Conservation (phyloP, 2,329 filamentous ascomycete genomes). For the Geosmithia morbida region DNA sequence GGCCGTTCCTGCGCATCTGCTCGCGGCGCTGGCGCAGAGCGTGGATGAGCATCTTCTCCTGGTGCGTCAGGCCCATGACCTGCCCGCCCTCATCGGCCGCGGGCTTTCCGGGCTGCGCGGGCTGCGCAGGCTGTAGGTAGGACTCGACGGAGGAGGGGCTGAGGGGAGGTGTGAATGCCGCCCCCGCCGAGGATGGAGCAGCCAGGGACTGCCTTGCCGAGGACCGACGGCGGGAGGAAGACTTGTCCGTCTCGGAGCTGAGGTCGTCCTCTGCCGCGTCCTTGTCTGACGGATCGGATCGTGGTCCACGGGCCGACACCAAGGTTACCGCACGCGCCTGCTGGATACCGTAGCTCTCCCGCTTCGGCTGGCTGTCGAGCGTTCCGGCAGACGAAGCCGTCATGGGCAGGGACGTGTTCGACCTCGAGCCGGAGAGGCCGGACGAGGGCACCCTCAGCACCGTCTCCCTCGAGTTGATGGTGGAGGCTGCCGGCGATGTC, state of each 20-base stretch:
- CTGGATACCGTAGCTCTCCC: constrained; percentile 16
- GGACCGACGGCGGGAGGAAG: constrained; percentile 5
- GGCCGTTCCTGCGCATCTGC: constrained; percentile 31
- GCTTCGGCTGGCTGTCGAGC: constrained; percentile 10
- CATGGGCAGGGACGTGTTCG: constrained; percentile 6
- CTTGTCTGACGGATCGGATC: constrained; percentile 1
- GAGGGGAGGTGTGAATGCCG: constrained; percentile 4
- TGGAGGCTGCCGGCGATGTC: constrained; percentile 1
- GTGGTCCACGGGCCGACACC: constrained; percentile 13
- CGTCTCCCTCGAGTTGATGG: neutral
- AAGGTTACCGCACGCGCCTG: constrained; percentile 25
- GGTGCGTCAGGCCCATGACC: constrained; percentile 41
- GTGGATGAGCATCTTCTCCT: constrained; percentile 43
- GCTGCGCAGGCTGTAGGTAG: constrained; percentile 21
- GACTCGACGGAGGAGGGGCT: constrained; percentile 34
- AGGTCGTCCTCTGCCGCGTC: constrained; percentile 4
- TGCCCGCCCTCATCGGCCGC: constrained; percentile 19
- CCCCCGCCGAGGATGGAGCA: constrained; percentile 4
- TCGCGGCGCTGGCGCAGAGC: constrained; percentile 42
- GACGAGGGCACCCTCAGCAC: neutral
- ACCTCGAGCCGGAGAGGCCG: constrained; percentile 10
- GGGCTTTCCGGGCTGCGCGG: constrained; percentile 3
- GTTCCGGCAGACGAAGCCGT: constrained; percentile 24
- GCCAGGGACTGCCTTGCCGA: constrained; percentile 4
- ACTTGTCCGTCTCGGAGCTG: constrained; percentile 8